phyloP scores from a whole-genome alignment of 495 filamentous ascomycete species.

The Lichenothelia convexa region DNA sequence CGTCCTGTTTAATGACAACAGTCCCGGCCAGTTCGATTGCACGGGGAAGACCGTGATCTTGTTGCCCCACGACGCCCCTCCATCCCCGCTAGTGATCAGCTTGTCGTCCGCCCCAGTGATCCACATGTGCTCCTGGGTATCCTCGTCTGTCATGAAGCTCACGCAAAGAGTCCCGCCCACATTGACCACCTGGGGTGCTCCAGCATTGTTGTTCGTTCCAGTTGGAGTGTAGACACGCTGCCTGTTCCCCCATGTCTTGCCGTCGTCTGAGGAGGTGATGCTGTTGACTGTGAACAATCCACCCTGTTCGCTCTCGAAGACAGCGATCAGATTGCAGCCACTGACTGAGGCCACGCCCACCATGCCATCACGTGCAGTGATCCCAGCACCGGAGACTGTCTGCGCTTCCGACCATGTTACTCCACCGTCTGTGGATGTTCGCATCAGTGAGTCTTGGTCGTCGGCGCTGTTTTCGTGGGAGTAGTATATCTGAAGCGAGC shows the following conservation, averaged over 20 bases:
- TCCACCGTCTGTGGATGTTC: constrained; percentile 36
- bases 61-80: constrained; percentile 22
- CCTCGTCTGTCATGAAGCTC: constrained; percentile 47
- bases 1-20: constrained; percentile 18
- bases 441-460: constrained; percentile 44
- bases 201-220: constrained; percentile 29
- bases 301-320: constrained; percentile 34
- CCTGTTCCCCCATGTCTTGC: constrained; percentile 31
- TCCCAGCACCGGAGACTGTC: constrained; percentile 28
- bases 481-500: constrained; percentile 37
- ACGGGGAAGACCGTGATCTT: constrained; percentile 21
- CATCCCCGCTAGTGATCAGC: constrained; percentile 24
- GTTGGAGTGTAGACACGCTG: constrained; percentile 32
- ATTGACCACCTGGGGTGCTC: constrained; percentile 38
- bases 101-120: constrained; percentile 10
- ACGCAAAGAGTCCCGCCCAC: constrained; percentile 37
- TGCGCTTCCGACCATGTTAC: constrained; percentile 28
- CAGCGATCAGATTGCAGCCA: constrained; percentile 32
- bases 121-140: constrained; percentile 10
- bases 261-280: constrained; percentile 38
- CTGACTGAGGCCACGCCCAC: constrained; percentile 30
- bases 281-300: constrained; percentile 36
- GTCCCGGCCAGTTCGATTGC: constrained; percentile 25
- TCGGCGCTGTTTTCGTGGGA: constrained; percentile 33
- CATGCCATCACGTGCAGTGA: constrained; percentile 40